Base-by-base conservation (phyloP, 306 rosid species). In the Castanopsis chinensis region DNA sequence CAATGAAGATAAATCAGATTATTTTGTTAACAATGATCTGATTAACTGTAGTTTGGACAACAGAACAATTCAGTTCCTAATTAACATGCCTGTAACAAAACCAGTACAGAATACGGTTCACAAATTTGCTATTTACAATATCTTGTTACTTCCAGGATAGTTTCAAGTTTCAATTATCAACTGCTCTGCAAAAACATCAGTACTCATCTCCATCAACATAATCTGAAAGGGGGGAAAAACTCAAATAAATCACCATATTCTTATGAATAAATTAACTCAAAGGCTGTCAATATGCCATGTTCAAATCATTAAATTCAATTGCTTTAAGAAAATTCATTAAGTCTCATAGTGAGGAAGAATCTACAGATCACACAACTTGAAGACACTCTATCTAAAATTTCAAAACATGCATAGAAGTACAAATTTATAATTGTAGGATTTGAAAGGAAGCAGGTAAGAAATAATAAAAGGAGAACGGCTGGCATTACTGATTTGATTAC, bases 201-300 rank as follows among this genome's bases (percentile, higher is more conserved):
- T 13, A 10, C 32, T 52, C 65, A 15, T 61, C 59, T 45, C 19
- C 71, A 18, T 52, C 80, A 19, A 30, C 4, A 52, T 73, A 65
- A 49, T 61, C 80, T 65, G 80, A 65, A 69, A 69, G 41, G 35
- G 19, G n/a, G 37, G 56, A 77, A 69, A 14, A 5, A 49, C 4
- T 67, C 73, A 33, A 51, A 12, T 27, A 37, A 52, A 18, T 3
- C 21, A 1, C 23, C 4, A 21, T 41, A 9, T 58, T 9, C 64
- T 55, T 55, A 6, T 67, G 19, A 76, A 41, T 32, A 49, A 28
- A n/a, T 23, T 12, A 75, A 23, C 5, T 15, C 10, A 12, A 32
- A 5, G 1, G 14, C 65, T 23, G 54, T 37, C 6, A 35, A 37
- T 28, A 37, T 8, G 25, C 28, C n/a, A 21, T 4, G 4, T 6